A percentile compares a stretch with the other conserved stretches of the same genome.
These are phyloP conservation scores for Plasmopara muralis DNA, from an alignment of 352 stramenopile genomes.

Conservation along the genomic window DNA sequence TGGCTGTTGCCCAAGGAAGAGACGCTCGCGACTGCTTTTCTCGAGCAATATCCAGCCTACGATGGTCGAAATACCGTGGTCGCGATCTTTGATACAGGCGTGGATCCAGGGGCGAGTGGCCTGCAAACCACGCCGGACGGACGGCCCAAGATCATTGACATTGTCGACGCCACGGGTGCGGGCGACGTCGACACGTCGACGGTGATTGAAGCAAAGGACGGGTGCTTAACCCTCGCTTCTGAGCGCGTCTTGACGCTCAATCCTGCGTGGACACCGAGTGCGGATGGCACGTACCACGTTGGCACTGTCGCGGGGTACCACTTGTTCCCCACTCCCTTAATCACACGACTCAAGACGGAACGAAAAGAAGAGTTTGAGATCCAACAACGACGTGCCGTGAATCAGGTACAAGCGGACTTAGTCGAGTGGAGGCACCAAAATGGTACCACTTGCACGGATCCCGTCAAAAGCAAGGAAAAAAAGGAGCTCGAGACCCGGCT, in stretches of 20 bases:
- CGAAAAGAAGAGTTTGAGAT: conserved; percentile 78
- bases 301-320: conserved; percentile 83
- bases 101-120: conserved; percentile 88
- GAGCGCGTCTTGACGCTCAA: conserved; percentile 72
- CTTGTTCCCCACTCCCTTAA: conserved; percentile 78
- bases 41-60: conserved; percentile 73
- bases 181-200: conserved; percentile 91
- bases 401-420: conserved; percentile 59
- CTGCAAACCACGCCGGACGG: conserved; percentile 83
- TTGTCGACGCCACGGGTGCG: conserved; percentile 92
- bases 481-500: conserved; percentile 83
- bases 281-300: conserved; percentile 69
- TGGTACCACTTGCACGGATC: conserved; percentile 57
- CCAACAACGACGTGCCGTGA: conserved; percentile 53
- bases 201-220: conserved; percentile 45
- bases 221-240: conserved; percentile 32
- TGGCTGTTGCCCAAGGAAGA: conserved; percentile 88
- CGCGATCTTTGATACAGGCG: conserved; percentile 94
- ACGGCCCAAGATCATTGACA: conserved; percentile 90
- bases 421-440: conserved; percentile 51
- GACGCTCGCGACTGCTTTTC: conserved; percentile 79
- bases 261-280: conserved; percentile 46
- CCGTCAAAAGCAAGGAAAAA: conserved; percentile 37
- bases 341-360: conserved; percentile 72
- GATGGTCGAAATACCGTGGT: conserved; percentile 90